A percentile compares a stretch with the other conserved stretches of the same genome.
phyloP scores from a whole-genome alignment of 2,329 filamentous ascomycete species.

The Phoma herbarum region DNA sequence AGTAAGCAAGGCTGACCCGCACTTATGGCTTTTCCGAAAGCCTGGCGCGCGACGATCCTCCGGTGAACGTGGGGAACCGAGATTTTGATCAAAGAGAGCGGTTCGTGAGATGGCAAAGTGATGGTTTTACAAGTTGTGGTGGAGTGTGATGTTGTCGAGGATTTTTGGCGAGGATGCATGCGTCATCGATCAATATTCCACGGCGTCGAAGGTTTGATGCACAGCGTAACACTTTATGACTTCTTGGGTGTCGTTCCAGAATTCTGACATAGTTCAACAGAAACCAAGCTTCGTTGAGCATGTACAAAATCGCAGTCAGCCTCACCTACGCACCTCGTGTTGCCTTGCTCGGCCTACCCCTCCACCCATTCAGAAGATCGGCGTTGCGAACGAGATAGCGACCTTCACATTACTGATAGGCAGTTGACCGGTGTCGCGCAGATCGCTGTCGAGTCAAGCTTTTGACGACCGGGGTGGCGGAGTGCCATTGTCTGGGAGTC shows the following conservation, averaged over 20 bases:
- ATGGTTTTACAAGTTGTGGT: neutral
- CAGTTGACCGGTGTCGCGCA: slow-evolving; percentile 4
- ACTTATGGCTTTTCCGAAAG: slow-evolving; percentile 2
- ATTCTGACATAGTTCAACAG: neutral
- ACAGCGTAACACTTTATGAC: slow-evolving; percentile 3
- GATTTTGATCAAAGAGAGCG: slow-evolving; percentile 7
- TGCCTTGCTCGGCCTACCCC: slow-evolving; percentile 1
- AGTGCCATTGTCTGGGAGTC: neutral
- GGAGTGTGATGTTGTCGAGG: neutral
- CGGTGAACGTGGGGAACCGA: slow-evolving; percentile 23
- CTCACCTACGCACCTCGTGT: neutral
- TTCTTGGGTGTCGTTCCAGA: neutral
- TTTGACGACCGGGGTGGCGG: neutral
- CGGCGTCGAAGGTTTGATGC: slow-evolving; percentile 1
- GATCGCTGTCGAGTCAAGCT: slow-evolving; percentile 10
- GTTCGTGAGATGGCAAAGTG: slow-evolving; percentile 12
- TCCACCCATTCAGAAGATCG: slow-evolving; percentile 6
- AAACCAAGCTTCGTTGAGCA: neutral
- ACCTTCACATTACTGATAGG: neutral
- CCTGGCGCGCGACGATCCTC: slow-evolving; percentile 7
- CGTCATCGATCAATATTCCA: slow-evolving; percentile 11
- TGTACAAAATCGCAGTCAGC: slow-evolving; percentile 1
- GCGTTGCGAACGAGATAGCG: neutral
- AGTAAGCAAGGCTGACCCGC: slow-evolving; percentile 12
- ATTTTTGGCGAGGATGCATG: slow-evolving; percentile 10